Evolutionary conservation across 805 yeast genomes (phyloP).

Genomic region (Pichia scutulata): DNA sequence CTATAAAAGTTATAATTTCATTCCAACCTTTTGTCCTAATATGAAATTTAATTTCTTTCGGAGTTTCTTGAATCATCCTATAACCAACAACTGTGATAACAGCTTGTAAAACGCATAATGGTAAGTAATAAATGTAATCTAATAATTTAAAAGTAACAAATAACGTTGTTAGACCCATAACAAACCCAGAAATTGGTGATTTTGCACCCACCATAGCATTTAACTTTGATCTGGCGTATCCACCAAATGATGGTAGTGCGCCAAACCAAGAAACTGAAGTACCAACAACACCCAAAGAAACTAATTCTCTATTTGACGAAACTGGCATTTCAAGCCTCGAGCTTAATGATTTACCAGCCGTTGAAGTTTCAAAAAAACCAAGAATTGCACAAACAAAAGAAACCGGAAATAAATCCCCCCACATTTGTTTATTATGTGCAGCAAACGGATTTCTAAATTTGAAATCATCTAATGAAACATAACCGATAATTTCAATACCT

Average conservation of each 20-base stretch:
- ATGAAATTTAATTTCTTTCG: conserved; percentile 69
- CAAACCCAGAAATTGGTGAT: conserved; percentile 75
- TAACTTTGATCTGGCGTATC: conserved; percentile 87
- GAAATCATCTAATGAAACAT: conserved; percentile 44
- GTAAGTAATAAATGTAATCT: conserved; percentile 61
- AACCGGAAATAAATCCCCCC: conserved; percentile 53
- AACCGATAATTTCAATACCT: conserved; percentile 68
- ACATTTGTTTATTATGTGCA: conserved; percentile 35
- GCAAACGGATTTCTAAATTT: conserved; percentile 55
- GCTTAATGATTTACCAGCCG: conserved; percentile 84
- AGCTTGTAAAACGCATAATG: conserved; percentile 72
- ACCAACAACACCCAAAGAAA: conserved; percentile 79
- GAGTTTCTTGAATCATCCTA: conserved; percentile 75
- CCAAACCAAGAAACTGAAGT: conserved; percentile 51
- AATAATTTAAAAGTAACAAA: conserved; percentile 54
- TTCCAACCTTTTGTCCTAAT: conserved; percentile 64
- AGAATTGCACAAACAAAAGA: conserved; percentile 73
- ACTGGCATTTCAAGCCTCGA: conserved; percentile 62
- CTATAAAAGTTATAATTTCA: conserved; percentile 60
- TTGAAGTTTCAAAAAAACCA: conserved; percentile 90
- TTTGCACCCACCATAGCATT: conserved; percentile 84
- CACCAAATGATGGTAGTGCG: conserved; percentile 89
- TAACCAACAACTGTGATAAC: conserved; percentile 75
- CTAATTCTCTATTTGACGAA: conserved; percentile 83
- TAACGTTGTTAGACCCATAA: conserved; percentile 72